A percentile compares a stretch with the other conserved stretches of the same genome.
These are phyloP conservation scores for Saccharomyces pastorianus DNA, from an alignment of 1,139 yeast genomes.

Conservation along the genomic window DNA sequence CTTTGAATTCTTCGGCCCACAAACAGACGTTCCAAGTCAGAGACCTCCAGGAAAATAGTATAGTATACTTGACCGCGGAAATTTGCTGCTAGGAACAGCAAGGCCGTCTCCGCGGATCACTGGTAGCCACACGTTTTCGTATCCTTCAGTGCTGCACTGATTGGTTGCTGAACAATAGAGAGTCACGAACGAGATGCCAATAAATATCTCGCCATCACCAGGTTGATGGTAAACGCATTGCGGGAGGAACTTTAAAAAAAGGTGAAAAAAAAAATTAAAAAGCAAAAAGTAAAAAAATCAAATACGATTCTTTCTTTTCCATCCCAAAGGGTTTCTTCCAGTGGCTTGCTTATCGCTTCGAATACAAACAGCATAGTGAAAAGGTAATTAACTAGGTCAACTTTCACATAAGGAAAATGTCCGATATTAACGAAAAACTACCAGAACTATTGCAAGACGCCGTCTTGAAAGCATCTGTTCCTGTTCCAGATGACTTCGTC, in stretches of 20 bases:
- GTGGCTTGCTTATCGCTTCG: no score
- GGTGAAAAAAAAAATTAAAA: not conserved
- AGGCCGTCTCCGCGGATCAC: no score
- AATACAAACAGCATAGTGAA: not conserved
- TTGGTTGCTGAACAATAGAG: not conserved
- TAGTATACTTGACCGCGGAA: not conserved
- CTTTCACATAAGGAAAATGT: not conserved
- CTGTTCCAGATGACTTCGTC: conserved; percentile 71
- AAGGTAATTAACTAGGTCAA: not conserved
- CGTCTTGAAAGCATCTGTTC: conserved; percentile 76
- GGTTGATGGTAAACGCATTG: not conserved
- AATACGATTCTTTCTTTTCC: no score
- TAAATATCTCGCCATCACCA: not conserved
- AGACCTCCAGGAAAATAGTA: not conserved
- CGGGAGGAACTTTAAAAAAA: not conserved
- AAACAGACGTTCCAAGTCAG: not conserved
- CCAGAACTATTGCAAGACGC: conserved; percentile 79
- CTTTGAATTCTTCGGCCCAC: not conserved
- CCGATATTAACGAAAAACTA: conserved; percentile 32
- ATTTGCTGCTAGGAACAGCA: not conserved
- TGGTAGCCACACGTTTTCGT: no score
- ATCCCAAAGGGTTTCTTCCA: no score
- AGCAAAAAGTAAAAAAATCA: not conserved
- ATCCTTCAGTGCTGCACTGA: no score
- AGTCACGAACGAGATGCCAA: conserved; percentile 1